Evolutionary conservation across 495 filamentous ascomycete species (phyloP).

Genomic region (Lindgomyces ingoldianus): DNA sequence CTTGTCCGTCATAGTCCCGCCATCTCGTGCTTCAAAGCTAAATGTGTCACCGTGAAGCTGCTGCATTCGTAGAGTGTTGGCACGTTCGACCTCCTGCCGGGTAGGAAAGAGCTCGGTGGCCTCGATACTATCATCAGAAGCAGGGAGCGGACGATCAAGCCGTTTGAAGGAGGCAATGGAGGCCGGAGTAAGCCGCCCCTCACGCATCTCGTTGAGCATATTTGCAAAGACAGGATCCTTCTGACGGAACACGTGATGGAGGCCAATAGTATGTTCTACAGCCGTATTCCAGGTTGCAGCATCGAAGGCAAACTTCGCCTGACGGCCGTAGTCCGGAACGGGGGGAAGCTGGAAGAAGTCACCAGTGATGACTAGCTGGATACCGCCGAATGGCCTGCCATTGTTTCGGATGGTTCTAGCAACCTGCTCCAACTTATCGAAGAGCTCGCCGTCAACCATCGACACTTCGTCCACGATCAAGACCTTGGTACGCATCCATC

Average conservation of each 20-base stretch:
- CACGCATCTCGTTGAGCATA: conserved; percentile 97
- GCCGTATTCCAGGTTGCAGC: conserved; percentile 87
- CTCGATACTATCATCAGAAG: conserved; percentile 70
- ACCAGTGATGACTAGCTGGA: conserved; percentile 92
- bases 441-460: conserved; percentile 96
- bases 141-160: conserved; percentile 68
- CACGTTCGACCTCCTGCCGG: conserved; percentile 81
- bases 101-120: conserved; percentile 96
- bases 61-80: conserved; percentile 74
- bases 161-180: conserved; percentile 71
- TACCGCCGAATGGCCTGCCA: conserved; percentile 89
- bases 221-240: conserved; percentile 90
- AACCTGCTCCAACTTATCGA: conserved; percentile 91
- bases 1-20: conserved; percentile 70
- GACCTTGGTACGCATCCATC: conserved; percentile 85
- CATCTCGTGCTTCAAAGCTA: conserved; percentile 70
- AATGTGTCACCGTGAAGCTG: conserved; percentile 66
- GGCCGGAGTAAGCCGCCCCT: conserved; percentile 70
- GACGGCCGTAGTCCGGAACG: conserved; percentile 74
- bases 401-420: conserved; percentile 81
- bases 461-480: conserved; percentile 94
- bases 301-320: conserved; percentile 87
- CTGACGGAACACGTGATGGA: conserved; percentile 96
- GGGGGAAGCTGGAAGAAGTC: conserved; percentile 98
- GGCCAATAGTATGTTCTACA: conserved; percentile 91